Evolutionary conservation across 345 rosid species (phyloP), one percentile per base, ranked within the genome.

Genomic region (Physaria fendleri): DNA sequence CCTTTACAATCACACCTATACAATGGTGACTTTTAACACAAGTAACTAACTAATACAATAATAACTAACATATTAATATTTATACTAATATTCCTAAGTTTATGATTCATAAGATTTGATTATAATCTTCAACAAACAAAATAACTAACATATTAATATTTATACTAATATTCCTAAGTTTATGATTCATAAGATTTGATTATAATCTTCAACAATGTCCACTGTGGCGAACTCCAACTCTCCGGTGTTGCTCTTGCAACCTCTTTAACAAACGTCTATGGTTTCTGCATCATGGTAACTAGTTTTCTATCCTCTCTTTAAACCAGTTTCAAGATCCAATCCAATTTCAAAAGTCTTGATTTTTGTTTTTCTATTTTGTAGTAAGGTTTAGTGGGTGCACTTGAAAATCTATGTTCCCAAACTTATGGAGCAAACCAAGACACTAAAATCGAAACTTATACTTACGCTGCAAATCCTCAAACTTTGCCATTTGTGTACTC

Each of bases 341-440:
- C 7, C 17, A 43, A 13, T 43, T 9, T 33, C 34, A 6, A 35
- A 3, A n/a, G n/a, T 46, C 13, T 61, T 61, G 65, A 8, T 11
- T 12, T 33, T 65, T 13, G 41, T n/a, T n/a, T n/a, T n/a, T n/a
- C n/a, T n/a, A n/a, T n/a, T n/a, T n/a, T 57, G 53, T 18, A 68
- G 72, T 43, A 4, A 27, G 67, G 73, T 3, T 42, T 61, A 53
- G 68, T 54, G 1, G 62, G 73, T 54, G 73, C 73, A 3, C 13
- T 69, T 1, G 73, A 69, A 54, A 69, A 56, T 62, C 68, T 69
- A 5, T 60, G 73, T 45, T 68, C 57, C 5, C 73, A 69, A 69
- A 68, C 73, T 37, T 69, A 44, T 54, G 73, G 73, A 62, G 68
- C 73, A 29, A 37, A 61, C 54, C 62, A 62, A 28, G 61, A 62